Evolutionary conservation across 306 rosid species (phyloP), one percentile per base, ranked within the genome.

Genomic region (Rosa lucieae): DNA sequence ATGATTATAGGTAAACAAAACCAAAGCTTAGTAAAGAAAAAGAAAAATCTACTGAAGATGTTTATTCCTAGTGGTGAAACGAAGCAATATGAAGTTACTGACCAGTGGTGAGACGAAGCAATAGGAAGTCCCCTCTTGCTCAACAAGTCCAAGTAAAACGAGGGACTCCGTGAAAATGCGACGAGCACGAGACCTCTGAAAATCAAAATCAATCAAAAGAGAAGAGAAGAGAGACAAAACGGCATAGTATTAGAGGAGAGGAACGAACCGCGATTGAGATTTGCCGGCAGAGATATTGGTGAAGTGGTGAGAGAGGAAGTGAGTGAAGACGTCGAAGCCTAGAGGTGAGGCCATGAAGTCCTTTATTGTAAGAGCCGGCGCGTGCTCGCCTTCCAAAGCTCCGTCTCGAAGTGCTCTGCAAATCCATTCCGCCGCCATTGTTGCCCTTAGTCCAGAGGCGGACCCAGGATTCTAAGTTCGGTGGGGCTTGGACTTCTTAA

Each of bases 351-450:
- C 70, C 18, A 85, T 77, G 47, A 88, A 80, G 86, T 92, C 98
- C 82, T 86, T 92, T 61, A 95, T 87, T 13, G 95, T 86, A 80
- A 95, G 92, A 82, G 94, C 83, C 0, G 95, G 90, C 1, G 99
- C 93, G 42, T 86, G 97, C 82, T 94, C 99, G 67, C 97, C 99
- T 85, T 91, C 92, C 49, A 89, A 84, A 1, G 85, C 91, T 18
- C 99, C 97, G 66, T 91, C 99, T 23, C 97, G 82, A 35, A 94
- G 87, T 23, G 88, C 80, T 83, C 95, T 86, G 75, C 88, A 86
- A 78, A 94, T 83, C 55, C 91, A 89, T 69, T 94, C 97, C n/a
- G 92, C 95, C 18, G 92, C 89, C 98, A 94, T 94, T 67, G n/a
- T 52, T 42, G 74, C 66, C 12, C 63, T 17, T 17, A 15, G 15